A percentile compares a stretch with the other conserved stretches of the same genome.
Evolutionary conservation across 1,284 basidiomycete genomes (phyloP).

Genomic region (Amylostereum areolatum): DNA sequence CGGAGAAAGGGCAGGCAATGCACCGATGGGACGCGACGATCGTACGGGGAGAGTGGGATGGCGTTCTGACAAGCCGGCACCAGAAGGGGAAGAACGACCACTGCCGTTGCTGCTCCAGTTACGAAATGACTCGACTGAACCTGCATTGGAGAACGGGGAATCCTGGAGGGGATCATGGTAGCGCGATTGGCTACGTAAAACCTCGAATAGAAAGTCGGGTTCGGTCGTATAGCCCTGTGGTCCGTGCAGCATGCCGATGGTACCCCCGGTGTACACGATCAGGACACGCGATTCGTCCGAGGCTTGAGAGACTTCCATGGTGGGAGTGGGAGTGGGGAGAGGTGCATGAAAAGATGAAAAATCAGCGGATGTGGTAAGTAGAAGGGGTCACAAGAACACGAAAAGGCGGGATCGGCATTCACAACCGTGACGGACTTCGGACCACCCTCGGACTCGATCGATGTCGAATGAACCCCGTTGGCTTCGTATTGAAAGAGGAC

Average conservation of each 20-base stretch:
- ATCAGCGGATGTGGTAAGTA: background rate
- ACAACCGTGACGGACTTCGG: too few species aligned
- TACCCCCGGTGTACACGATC: slow-evolving; percentile 81
- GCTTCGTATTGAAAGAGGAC: too few species aligned
- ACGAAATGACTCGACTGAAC: slow-evolving; percentile 67
- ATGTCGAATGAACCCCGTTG: too few species aligned
- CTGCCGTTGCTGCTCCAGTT: slow-evolving; percentile 54
- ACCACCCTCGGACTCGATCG: too few species aligned
- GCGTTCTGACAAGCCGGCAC: slow-evolving; percentile 17
- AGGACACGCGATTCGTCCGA: slow-evolving; percentile 75
- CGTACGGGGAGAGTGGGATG: slow-evolving; percentile 58
- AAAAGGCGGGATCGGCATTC: too few species aligned
- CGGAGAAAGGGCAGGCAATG: slow-evolving; percentile 30
- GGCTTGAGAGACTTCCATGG: slow-evolving; percentile 43
- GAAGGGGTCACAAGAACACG: background rate
- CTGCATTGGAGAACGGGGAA: slow-evolving; percentile 70
- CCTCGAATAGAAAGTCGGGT: slow-evolving; percentile 82
- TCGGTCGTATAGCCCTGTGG: slow-evolving; percentile 82
- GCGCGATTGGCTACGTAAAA: slow-evolving; percentile 70
- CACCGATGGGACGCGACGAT: slow-evolving; percentile 67
- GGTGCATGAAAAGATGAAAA: background rate
- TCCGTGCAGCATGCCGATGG: slow-evolving; percentile 82
- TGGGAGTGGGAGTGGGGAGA: background rate
- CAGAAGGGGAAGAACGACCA: slow-evolving; percentile 44
- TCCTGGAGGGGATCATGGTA: slow-evolving; percentile 84